Base-by-base conservation (phyloP, 176 grass and related monocot species). In the Avena atlantica region DNA sequence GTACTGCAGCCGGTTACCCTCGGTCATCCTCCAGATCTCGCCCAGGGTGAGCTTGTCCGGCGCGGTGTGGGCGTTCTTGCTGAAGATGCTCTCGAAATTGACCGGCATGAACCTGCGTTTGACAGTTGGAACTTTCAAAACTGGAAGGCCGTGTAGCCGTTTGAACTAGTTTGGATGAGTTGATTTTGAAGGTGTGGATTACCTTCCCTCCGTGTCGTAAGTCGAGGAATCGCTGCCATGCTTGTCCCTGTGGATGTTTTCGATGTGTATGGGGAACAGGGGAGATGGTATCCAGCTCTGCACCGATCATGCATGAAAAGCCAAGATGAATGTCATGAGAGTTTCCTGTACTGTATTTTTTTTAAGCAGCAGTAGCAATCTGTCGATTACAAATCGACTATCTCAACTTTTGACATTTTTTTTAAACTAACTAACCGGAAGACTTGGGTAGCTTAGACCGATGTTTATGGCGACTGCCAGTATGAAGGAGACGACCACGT, bases 151-250 rank as follows among this genome's bases (percentile, higher is more conserved):
- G 44, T 74, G 20, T 48, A 19, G 44, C 4, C 2, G 5, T 37
- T 37, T 37, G 37, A 40, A 42, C 40, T 8, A 42, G 12, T 17
- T 64, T 16, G 12, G 3, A 31, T 31, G 31, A 47, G 25, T 6
- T 23, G 27, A 4, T 23, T 69, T 7, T 17, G 69, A 42, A 29
- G 29, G 78, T 9, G 40, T 17, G 48, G 1, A 6, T n/a, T 93
- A 98, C 95, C 91, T 93, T 70, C 95, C 95, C 88, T 98, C 95
- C 23, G 66, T 91, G 83, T 98, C 93, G 2, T 92, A 98, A 14
- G 89, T 89, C 36, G 90, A 82, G 2, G 91, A 89, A 34, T 95
- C 95, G 10, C 93, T 98, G 8, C 95, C 95, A 63, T 98, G 95
- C 84, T 95, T 93, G 47, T 36, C 76, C 70, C 51, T 89, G 74